phyloP scores from a whole-genome alignment of 2,329 filamentous ascomycete species.

The Xylariaceae sp. region DNA sequence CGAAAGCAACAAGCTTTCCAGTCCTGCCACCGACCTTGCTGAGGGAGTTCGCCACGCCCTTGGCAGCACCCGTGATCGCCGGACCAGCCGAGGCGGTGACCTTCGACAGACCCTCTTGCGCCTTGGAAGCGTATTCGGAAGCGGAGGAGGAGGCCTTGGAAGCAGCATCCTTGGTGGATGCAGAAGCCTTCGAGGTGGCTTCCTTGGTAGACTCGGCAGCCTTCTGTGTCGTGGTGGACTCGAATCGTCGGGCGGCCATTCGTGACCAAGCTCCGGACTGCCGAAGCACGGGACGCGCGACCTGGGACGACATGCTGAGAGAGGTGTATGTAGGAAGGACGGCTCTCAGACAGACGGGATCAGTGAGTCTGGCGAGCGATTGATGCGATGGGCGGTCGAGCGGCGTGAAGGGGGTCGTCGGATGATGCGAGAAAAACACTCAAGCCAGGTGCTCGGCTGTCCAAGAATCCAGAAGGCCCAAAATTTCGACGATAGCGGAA shows the following conservation, averaged over 20 bases:
- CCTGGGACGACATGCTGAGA: constrained; percentile 25
- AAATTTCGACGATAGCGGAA: constrained; percentile 22
- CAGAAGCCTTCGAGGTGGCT: constrained; percentile 35
- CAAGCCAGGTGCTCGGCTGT: constrained; percentile 23
- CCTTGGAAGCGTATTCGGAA: constrained; percentile 56
- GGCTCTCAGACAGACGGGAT: constrained; percentile 3
- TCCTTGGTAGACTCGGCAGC: constrained; percentile 28
- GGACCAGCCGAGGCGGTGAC: constrained; percentile 78
- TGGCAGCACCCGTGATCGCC: constrained; percentile 68
- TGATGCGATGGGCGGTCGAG: constrained; percentile 12
- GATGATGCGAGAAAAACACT: constrained; percentile 36
- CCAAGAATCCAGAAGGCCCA: constrained; percentile 9
- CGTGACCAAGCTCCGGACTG: constrained; percentile 34
- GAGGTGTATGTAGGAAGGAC: constrained; percentile 1
- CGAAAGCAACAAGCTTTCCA: constrained; percentile 70
- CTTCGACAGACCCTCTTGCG: constrained; percentile 75
- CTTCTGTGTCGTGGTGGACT: constrained; percentile 47
- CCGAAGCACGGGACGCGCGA: constrained; percentile 30
- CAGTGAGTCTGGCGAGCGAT: constrained; percentile 8
- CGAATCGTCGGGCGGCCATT: constrained; percentile 52
- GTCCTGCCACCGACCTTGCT: constrained; percentile 79
- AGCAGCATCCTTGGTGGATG: constrained; percentile 36
- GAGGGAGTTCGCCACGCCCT: constrained; percentile 61
- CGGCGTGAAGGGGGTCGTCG: constrained; percentile 19
- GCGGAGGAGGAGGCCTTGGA: constrained; percentile 39